Conservation (phyloP, 441 rosid species). For the Codiaeum variegatum region DNA sequence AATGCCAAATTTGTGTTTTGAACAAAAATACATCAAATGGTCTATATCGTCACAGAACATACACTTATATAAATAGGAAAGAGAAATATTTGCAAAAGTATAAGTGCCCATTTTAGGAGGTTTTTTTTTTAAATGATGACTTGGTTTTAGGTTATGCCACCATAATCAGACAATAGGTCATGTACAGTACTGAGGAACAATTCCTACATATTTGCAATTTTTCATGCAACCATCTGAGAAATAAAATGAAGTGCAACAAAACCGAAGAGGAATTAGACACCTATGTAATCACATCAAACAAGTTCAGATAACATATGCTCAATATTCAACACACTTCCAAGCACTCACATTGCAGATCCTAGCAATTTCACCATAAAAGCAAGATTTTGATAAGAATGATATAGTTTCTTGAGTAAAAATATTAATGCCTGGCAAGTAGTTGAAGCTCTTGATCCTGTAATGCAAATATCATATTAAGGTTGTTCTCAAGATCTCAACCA, state of each 20-base stretch:
- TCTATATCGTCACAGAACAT: neutral
- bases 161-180: neutral
- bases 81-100: neutral
- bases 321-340: neutral
- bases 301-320: neutral
- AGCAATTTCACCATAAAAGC: neutral
- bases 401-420: neutral
- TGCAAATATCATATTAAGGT: neutral
- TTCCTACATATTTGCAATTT: neutral
- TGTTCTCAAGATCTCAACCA: neutral
- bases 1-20: conserved; percentile 11
- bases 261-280: neutral
- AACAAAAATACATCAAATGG: conserved; percentile 4
- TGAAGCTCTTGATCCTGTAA: neutral
- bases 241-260: neutral
- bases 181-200: neutral
- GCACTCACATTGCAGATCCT: neutral
- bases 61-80: neutral
- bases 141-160: neutral
- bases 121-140: neutral
- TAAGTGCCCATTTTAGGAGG: neutral
- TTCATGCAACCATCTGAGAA: neutral
- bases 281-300: neutral
- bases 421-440: neutral
- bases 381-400: neutral